Evolutionary conservation across 129 eudicot genomes (phyloP).

Genomic region (Deinandra increscens): DNA sequence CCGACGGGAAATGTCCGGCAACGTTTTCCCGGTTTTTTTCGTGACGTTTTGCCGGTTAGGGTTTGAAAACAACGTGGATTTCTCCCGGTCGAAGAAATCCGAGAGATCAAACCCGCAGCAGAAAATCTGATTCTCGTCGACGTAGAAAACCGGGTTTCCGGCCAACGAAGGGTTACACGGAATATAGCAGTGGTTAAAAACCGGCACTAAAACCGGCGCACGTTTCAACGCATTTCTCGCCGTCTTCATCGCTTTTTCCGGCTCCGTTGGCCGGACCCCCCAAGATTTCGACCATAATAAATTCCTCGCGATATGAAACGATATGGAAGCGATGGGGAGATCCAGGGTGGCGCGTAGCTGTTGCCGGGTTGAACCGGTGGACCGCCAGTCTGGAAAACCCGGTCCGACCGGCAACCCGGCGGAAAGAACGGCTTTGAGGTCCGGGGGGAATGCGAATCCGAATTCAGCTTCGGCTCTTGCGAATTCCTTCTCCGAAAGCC

Average conservation of each 20-base stretch:
- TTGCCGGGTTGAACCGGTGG: conserved; percentile 58
- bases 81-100: conserved; percentile 74
- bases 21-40: conserved; percentile 37
- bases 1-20: conserved; percentile 43
- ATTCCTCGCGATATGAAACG: conserved; percentile 74
- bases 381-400: conserved; percentile 94
- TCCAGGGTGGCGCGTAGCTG: conserved; percentile 66
- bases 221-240: conserved; percentile 72
- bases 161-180: conserved; percentile 83
- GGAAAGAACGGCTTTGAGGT: conserved; percentile 72
- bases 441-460: conserved; percentile 91
- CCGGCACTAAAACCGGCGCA: conserved; percentile 82
- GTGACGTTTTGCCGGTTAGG: conserved; percentile 25
- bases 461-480: conserved; percentile 89
- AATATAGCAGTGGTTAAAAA: conserved; percentile 80
- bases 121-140: conserved; percentile 78
- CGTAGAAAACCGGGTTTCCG: conserved; percentile 87
- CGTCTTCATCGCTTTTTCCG: conserved; percentile 72
- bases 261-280: conserved; percentile 79
- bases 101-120: conserved; percentile 83
- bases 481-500: conserved; percentile 67
- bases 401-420: conserved; percentile 81
- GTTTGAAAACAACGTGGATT: conserved; percentile 37
- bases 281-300: conserved; percentile 81
- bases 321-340: conserved; percentile 82